A percentile compares a stretch with the other conserved stretches of the same genome.
phyloP scores from a whole-genome alignment of 768 basidiomycete species.

The Kwoniella botswanensis region DNA sequence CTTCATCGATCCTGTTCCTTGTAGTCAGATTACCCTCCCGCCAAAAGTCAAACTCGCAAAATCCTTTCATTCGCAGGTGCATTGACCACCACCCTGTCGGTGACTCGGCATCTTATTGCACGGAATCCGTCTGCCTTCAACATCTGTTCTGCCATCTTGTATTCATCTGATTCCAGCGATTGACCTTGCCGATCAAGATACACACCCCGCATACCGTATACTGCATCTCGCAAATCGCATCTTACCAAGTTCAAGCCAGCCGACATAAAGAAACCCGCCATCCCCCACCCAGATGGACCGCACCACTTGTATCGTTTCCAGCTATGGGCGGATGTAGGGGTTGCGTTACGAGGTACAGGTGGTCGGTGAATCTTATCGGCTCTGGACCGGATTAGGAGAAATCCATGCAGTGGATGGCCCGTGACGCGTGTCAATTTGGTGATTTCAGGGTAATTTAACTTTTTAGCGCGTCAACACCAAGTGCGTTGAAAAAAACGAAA shows the following conservation, averaged over 20 bases:
- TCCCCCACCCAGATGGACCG: too few relatives aligned
- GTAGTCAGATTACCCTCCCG: too few relatives aligned
- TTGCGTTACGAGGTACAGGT: background rate
- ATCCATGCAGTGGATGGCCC: background rate
- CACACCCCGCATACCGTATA: background rate
- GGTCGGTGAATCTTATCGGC: background rate
- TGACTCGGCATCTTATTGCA: background rate
- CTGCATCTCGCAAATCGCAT: too few relatives aligned
- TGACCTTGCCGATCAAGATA: too few relatives aligned
- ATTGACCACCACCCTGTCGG: too few relatives aligned
- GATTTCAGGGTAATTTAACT: background rate
- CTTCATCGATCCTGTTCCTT: too few relatives aligned
- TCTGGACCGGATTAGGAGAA: constrained; percentile 13
- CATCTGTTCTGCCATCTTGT: too few relatives aligned
- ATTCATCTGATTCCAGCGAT: background rate
- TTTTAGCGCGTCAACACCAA: constrained; percentile 6
- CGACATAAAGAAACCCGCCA: too few relatives aligned
- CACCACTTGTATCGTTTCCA: background rate
- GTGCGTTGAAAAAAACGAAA: background rate
- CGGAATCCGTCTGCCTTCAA: background rate
- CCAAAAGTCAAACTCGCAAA: too few relatives aligned
- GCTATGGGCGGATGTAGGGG: background rate
- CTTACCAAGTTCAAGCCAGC: too few relatives aligned
- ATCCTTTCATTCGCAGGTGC: too few relatives aligned
- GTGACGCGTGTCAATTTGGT: constrained; percentile 11